Evolutionary conservation across 2,329 filamentous ascomycete genomes (phyloP).

Genomic region (Neoarthrinium moseri): DNA sequence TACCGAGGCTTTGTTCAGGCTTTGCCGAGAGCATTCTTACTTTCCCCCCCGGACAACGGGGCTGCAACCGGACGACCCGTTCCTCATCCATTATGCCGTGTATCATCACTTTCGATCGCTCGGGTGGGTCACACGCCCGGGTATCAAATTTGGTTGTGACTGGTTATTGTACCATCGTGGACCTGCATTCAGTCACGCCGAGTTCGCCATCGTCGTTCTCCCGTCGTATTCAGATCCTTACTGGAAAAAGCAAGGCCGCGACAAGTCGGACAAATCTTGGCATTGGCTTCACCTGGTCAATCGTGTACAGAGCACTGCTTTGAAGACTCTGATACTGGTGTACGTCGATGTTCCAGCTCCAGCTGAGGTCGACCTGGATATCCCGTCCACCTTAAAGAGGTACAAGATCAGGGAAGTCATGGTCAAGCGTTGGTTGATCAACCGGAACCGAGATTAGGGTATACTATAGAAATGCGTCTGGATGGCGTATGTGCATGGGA

Average conservation of each 20-base stretch:
- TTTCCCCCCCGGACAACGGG: slow-evolving; percentile 56
- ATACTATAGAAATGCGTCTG: neutral
- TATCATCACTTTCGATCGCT: slow-evolving; percentile 97
- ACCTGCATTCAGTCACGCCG: slow-evolving; percentile 91
- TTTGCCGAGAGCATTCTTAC: slow-evolving; percentile 69
- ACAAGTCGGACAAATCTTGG: slow-evolving; percentile 59
- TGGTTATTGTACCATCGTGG: slow-evolving; percentile 93
- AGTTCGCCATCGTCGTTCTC: slow-evolving; percentile 83
- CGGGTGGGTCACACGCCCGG: slow-evolving; percentile 90
- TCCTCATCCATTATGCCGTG: slow-evolving; percentile 81
- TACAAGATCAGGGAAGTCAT: slow-evolving; percentile 81
- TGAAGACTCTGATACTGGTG: slow-evolving; percentile 83
- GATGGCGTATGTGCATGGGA: neutral
- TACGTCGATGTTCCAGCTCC: slow-evolving; percentile 90
- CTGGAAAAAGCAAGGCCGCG: slow-evolving; percentile 63
- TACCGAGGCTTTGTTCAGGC: slow-evolving; percentile 56
- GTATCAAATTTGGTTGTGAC: slow-evolving; percentile 93
- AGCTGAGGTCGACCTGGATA: slow-evolving; percentile 47
- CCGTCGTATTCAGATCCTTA: slow-evolving; percentile 76
- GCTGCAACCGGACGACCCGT: slow-evolving; percentile 74
- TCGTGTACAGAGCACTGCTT: slow-evolving; percentile 83
- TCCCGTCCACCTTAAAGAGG: slow-evolving; percentile 61
- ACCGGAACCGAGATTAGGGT: slow-evolving; percentile 58
- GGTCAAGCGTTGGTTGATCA: slow-evolving; percentile 80
- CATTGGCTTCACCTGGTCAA: slow-evolving; percentile 87